phyloP scores from a whole-genome alignment of 768 basidiomycete species.

The Mycena galopus region DNA sequence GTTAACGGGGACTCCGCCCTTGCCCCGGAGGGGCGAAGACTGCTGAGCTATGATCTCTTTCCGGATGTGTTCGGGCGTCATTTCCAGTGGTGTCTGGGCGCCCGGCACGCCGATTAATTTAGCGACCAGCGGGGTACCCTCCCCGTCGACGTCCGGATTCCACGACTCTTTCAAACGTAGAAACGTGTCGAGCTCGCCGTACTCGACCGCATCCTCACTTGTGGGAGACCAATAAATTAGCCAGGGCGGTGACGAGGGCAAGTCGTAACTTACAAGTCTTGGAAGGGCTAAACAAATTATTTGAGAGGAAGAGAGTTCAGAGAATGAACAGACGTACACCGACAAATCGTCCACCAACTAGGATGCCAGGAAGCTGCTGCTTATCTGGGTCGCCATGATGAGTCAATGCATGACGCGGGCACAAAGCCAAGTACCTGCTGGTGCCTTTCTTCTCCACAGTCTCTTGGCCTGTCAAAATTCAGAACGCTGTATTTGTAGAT shows the following conservation, averaged over 20 bases:
- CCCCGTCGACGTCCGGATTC: slow-evolving; percentile 70
- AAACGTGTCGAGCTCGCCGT: slow-evolving; percentile 76
- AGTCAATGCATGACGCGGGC: background rate
- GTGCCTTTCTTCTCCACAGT: slow-evolving; percentile 87
- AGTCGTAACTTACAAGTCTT: slow-evolving; percentile 71
- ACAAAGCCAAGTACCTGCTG: slow-evolving; percentile 59
- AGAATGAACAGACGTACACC: slow-evolving; percentile 67
- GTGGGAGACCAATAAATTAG: slow-evolving; percentile 20
- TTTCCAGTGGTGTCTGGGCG: slow-evolving; percentile 78
- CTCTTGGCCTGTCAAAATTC: slow-evolving; percentile 67
- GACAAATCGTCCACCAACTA: slow-evolving; percentile 81
- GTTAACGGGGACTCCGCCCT: slow-evolving; percentile 61
- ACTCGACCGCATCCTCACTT: slow-evolving; percentile 90
- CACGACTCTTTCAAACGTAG: slow-evolving; percentile 81
- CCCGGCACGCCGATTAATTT: slow-evolving; percentile 87
- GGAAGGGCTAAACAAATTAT: slow-evolving; percentile 67
- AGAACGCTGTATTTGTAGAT: slow-evolving; percentile 58
- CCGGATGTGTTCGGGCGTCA: slow-evolving; percentile 83
- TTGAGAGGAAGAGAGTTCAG: slow-evolving; percentile 24
- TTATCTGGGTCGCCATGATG: slow-evolving; percentile 64
- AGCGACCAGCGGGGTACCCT: slow-evolving; percentile 64
- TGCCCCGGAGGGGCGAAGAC: slow-evolving; percentile 60
- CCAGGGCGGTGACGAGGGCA: background rate
- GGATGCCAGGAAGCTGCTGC: slow-evolving; percentile 86
- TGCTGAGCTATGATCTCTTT: slow-evolving; percentile 65